These are phyloP conservation scores for Myriosclerotinia duriaeana DNA, from an alignment of 2,329 filamentous ascomycete genomes.

Conservation along the genomic window DNA sequence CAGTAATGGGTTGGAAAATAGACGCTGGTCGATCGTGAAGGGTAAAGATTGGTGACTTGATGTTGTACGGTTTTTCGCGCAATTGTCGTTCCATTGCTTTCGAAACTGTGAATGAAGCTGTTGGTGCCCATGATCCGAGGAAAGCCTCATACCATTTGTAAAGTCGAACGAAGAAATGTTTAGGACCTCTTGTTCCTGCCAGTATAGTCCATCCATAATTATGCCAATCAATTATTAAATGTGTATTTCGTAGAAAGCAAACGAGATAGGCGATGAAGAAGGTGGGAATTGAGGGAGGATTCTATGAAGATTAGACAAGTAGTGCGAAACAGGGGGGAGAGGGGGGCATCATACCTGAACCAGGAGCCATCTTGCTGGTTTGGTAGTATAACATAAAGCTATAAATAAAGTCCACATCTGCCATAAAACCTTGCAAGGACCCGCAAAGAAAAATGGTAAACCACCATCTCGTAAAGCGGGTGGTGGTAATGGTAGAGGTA, in stretches of 20 bases:
- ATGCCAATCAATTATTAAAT: conserved; percentile 93
- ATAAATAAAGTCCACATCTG: conserved; percentile 72
- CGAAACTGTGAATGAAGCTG: conserved; percentile 83
- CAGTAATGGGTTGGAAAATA: conserved; percentile 72
- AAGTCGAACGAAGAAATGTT: conserved; percentile 73
- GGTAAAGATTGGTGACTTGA: conserved; percentile 65
- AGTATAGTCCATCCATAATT: conserved; percentile 98
- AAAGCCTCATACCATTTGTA: conserved; percentile 75
- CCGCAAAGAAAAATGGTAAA: conserved; percentile 73
- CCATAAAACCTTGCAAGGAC: conserved; percentile 81
- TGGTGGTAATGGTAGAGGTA: conserved; percentile 69
- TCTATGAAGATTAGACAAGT: conserved; percentile 55
- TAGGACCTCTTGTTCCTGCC: conserved; percentile 55
- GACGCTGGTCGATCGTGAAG: conserved; percentile 84
- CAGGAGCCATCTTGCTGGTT: conserved; percentile 79
- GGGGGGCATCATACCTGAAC: conserved; percentile 46
- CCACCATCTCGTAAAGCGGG: conserved; percentile 64
- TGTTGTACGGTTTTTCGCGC: conserved; percentile 58
- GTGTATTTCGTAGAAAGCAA: conserved; percentile 74
- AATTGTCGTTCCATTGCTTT: conserved; percentile 81
- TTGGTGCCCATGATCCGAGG: conserved; percentile 65
- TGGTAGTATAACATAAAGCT: conserved; percentile 70
- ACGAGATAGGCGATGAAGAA: conserved; percentile 72
- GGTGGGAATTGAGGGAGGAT: conserved; percentile 92
- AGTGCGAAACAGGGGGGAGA: background rate